phyloP scores from a whole-genome alignment of 1,284 basidiomycete species.

The Ustilago sp. region DNA sequence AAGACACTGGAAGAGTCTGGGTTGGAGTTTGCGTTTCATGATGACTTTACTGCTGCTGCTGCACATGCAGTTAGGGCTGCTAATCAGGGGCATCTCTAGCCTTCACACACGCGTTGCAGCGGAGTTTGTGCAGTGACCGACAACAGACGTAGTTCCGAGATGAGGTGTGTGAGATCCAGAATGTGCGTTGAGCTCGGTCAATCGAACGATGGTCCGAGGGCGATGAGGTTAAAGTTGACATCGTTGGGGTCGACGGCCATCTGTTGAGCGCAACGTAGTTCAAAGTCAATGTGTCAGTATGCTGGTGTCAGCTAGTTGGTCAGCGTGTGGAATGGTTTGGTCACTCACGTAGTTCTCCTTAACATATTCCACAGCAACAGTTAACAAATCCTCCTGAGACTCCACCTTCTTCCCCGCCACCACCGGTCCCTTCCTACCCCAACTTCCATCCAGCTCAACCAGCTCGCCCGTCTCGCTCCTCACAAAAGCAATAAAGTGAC shows the following conservation, averaged over 20 bases:
- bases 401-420: constrained; percentile 46
- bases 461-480: constrained; percentile 54
- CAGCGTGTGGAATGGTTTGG: no score
- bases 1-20: constrained; percentile 39
- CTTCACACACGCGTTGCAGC: background rate
- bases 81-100: constrained; percentile 39
- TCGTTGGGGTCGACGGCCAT: constrained; percentile 62
- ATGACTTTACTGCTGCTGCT: constrained; percentile 59
- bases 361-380: constrained; percentile 53
- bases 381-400: constrained; percentile 47
- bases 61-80: constrained; percentile 53
- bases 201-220: constrained; percentile 49
- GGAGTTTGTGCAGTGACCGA: no score
- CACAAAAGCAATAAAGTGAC: constrained; percentile 69
- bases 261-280: constrained; percentile 16
- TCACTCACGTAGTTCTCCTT: constrained; percentile 60
- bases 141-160: background rate
- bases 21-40: constrained; percentile 46
- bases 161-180: background rate
- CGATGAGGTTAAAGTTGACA: constrained; percentile 67
- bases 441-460: constrained; percentile 63
- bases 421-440: constrained; percentile 63
- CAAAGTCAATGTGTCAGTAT: background rate
- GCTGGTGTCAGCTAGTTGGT: no score
- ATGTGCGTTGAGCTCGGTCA: background rate